phyloP scores from a whole-genome alignment of 2,329 filamentous ascomycete genomes.

The Xylariales sp. region DNA sequence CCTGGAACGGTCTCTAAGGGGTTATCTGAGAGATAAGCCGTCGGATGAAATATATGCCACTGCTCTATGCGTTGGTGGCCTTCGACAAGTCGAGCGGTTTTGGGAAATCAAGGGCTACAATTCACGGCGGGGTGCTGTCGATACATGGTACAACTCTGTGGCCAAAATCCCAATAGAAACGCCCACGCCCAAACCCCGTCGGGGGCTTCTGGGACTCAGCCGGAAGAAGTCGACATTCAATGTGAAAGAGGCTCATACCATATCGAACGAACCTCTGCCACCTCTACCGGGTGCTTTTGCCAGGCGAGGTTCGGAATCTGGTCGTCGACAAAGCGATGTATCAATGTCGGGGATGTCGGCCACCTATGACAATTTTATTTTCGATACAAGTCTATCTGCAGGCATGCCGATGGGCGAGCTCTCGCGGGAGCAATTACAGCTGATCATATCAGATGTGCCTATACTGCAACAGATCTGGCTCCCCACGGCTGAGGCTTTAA shows the following conservation, averaged over 20 bases:
- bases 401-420: slow-evolving; percentile 60
- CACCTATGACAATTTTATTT: slow-evolving; percentile 42
- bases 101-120: slow-evolving; percentile 68
- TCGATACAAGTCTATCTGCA: slow-evolving; percentile 53
- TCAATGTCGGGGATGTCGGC: slow-evolving; percentile 12
- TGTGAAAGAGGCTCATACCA: slow-evolving; percentile 23
- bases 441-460: slow-evolving; percentile 51
- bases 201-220: slow-evolving; percentile 49
- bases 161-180: slow-evolving; percentile 39
- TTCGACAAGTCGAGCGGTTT: slow-evolving; percentile 58
- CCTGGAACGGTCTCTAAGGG: slow-evolving; percentile 57
- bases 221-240: slow-evolving; percentile 51
- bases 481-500: slow-evolving; percentile 58
- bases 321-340: slow-evolving; percentile 21
- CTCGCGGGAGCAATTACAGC: slow-evolving; percentile 42
- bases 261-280: not conserved
- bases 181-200: slow-evolving; percentile 42
- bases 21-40: slow-evolving; percentile 59
- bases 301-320: slow-evolving; percentile 22
- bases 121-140: slow-evolving; percentile 52
- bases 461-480: slow-evolving; percentile 57
- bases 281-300: slow-evolving; percentile 10
- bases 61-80: slow-evolving; percentile 55
- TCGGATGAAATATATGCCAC: slow-evolving; percentile 59
- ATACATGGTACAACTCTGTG: slow-evolving; percentile 53